Evolutionary conservation across 805 yeast genomes (phyloP).

Genomic region (Groenewaldozyma salmanticensis): DNA sequence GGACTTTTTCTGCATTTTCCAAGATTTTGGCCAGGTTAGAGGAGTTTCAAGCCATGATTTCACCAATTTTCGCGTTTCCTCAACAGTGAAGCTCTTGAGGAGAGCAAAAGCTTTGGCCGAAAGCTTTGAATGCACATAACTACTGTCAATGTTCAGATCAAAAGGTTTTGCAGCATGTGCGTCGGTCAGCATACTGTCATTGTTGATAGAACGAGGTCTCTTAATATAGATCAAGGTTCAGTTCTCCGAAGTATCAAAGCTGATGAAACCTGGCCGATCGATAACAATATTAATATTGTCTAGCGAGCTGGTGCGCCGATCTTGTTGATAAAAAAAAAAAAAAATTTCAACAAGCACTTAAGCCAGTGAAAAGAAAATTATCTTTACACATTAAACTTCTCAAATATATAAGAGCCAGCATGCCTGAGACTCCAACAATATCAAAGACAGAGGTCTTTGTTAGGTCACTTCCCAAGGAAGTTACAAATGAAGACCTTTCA

Average conservation of each 20-base stretch:
- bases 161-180: not conserved
- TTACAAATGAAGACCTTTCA: conserved; percentile 71
- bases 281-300: no score
- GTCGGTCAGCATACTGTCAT: not conserved
- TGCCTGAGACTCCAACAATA: no score
- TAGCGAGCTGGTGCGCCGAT: not conserved
- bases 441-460: conserved; percentile 50
- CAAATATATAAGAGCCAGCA: no score
- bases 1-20: not conserved
- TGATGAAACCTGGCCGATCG: no score
- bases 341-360: not conserved
- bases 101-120: conserved; percentile 8
- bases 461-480: conserved; percentile 70
- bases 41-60: conserved; percentile 8
- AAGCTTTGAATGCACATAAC: conserved; percentile 9
- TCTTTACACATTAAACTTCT: no score
- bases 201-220: not conserved
- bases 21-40: conserved; percentile 5
- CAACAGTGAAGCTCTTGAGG: conserved; percentile 5
- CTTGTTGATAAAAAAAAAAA: not conserved
- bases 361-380: not conserved
- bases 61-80: conserved; percentile 6
- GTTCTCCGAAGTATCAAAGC: no score
- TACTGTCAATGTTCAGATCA: conserved; percentile 1
- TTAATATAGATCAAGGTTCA: not conserved